Percentiles rank a stretch among this genome's conserved stretches.
Conservation (phyloP, 2,329 filamentous ascomycete genomes). For the Pleoardoris graminearum region DNA sequence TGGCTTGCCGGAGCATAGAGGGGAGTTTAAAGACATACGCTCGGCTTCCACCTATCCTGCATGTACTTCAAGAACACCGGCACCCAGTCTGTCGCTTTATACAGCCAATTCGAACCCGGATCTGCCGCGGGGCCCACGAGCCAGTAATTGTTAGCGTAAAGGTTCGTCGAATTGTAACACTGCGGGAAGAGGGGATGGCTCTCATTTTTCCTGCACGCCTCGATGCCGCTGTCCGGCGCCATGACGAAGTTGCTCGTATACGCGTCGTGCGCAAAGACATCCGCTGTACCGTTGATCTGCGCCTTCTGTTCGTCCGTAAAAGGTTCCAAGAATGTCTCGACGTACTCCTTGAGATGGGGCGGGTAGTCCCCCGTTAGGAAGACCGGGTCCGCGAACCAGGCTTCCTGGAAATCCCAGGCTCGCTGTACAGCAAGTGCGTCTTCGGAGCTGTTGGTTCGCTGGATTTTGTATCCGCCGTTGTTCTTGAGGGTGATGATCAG, state of each 20-base stretch:
- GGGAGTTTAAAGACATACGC: slow-evolving; percentile 10
- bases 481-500: slow-evolving; percentile 44
- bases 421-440: slow-evolving; percentile 42
- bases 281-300: slow-evolving; percentile 36
- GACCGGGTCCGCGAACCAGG: slow-evolving; percentile 50
- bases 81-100: slow-evolving; percentile 43
- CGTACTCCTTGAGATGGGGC: slow-evolving; percentile 41
- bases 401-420: slow-evolving; percentile 46
- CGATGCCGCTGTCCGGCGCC: slow-evolving; percentile 42
- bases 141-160: slow-evolving; percentile 38
- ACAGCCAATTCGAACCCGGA: slow-evolving; percentile 39
- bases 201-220: slow-evolving; percentile 42
- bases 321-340: slow-evolving; percentile 34
- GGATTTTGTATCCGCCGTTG: slow-evolving; percentile 45
- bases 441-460: slow-evolving; percentile 37
- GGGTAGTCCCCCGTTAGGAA: slow-evolving; percentile 53
- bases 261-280: slow-evolving; percentile 45
- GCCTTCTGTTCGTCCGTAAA: slow-evolving; percentile 40
- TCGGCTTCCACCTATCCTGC: slow-evolving; percentile 36
- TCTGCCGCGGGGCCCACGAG: slow-evolving; percentile 38
- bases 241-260: slow-evolving; percentile 44
- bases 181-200: slow-evolving; percentile 39
- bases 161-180: slow-evolving; percentile 40
- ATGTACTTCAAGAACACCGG: slow-evolving; percentile 41
- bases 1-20: not conserved